Evolutionary conservation across 371 early-diverging fungal species (phyloP), one percentile per base, ranked within the genome.

Genomic region (Amoeboaphelidium occidentale): DNA sequence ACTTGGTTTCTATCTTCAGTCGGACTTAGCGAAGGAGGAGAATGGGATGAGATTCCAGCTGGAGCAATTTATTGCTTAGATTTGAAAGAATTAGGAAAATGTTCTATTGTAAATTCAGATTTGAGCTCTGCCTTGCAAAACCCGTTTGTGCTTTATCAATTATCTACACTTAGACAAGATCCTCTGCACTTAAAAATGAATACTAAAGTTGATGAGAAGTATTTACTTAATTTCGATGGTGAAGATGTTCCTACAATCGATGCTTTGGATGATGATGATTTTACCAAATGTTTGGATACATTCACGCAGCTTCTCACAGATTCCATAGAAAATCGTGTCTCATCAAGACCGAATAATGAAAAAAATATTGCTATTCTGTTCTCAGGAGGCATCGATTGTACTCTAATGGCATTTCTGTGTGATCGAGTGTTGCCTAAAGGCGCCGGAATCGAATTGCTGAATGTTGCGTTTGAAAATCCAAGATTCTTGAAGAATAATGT

Each of bases 391-490:
- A 58, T 94, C 2, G 94, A 94, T 57, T 94, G 90, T 62, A 76
- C 78, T 2, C 64, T 74, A 27, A 63, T 94, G 4, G 91, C 92
- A 0, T 81, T 78, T 0, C 62, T 89, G 2, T 76, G 79, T 0
- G 67, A 84, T 53, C 57, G 58, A 10, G 62, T 73, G 43, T 53
- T 92, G 1, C 83, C 87, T 0, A 43, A 54, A 0, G 57, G 65
- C 2, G 81, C 80, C 50, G 70, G 81, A 0, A 84, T 91, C 43
- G 92, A 94, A 59, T 61, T 94, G n/a, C 58, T 94, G 23, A 92
- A 92, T 59, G 92, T 92, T 2, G 82, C 86, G 2, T 94, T 94
- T 60, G 91, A 89, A 51, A 91, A 91, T 54, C 91, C 89, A 14
- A 69, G 93, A 3, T 51, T 67, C 21, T 10, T 32, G 17, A 6